A percentile compares a stretch with the other conserved stretches of the same genome.
Conservation (phyloP, 2,329 filamentous ascomycete species). For the Diaporthe nobilis region DNA sequence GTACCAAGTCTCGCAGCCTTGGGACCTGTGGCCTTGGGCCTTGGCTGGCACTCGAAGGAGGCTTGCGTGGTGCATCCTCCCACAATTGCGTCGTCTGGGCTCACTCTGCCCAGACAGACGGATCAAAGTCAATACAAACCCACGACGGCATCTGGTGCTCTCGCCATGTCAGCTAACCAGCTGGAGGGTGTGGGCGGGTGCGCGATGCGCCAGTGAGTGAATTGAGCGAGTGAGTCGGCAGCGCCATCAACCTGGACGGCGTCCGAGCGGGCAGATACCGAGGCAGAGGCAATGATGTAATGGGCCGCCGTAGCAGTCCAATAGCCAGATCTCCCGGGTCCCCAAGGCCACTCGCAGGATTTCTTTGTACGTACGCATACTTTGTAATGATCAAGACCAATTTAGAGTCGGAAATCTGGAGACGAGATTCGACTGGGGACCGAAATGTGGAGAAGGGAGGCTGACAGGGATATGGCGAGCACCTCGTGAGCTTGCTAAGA, state of each 20-base stretch:
- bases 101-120: constrained; percentile 26
- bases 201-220: neutral
- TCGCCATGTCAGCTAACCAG: constrained; percentile 6
- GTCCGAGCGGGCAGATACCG: constrained; percentile 29
- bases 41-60: constrained; percentile 13
- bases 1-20: constrained; percentile 12
- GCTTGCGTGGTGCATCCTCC: constrained; percentile 29
- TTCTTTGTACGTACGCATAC: constrained; percentile 39
- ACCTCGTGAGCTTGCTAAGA: constrained; percentile 25
- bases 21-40: neutral
- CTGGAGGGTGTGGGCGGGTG: neutral
- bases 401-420: constrained; percentile 33
- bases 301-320: constrained; percentile 11
- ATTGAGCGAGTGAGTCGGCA: neutral
- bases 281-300: constrained; percentile 36
- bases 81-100: constrained; percentile 35
- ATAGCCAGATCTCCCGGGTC: neutral
- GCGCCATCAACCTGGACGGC: neutral
- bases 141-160: constrained; percentile 16
- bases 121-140: constrained; percentile 28
- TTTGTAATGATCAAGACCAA: constrained; percentile 40
- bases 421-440: constrained; percentile 34
- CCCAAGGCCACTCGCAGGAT: constrained; percentile 20
- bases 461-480: constrained; percentile 32
- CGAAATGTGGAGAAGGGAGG: constrained; percentile 32